These are phyloP conservation scores for Scalesia atractyloides DNA, from an alignment of 129 eudicot genomes.

Conservation along the genomic window DNA sequence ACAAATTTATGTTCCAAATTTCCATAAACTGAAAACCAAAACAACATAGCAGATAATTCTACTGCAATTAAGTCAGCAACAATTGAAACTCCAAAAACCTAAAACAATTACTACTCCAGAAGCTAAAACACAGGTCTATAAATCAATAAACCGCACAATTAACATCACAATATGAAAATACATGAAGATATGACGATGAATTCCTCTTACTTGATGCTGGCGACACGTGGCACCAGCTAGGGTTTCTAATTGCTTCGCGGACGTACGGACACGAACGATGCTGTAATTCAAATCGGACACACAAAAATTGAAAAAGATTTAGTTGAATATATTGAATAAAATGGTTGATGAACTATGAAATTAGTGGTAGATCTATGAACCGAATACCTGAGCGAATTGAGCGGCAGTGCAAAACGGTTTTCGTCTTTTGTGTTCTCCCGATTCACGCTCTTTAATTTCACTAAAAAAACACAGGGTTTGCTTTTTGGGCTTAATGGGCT, in stretches of 20 bases:
- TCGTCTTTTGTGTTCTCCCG: not conserved
- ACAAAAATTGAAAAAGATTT: not conserved
- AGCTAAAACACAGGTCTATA: not conserved
- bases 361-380: not conserved
- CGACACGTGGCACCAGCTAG: constrained; percentile 7
- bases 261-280: constrained; percentile 1
- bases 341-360: not conserved
- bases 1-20: not conserved
- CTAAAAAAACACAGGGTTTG: not conserved
- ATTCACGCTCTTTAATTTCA: not conserved
- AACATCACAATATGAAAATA: not conserved
- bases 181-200: not conserved
- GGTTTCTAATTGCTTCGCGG: constrained; percentile 14
- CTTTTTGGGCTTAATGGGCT: constrained; percentile 11
- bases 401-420: not conserved
- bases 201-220: not conserved
- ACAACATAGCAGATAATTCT: not conserved
- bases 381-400: constrained; percentile 2
- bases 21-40: not conserved
- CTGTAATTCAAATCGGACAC: constrained; percentile 7
- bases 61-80: not conserved
- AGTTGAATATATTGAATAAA: not conserved
- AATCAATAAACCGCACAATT: not conserved
- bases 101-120: not conserved
- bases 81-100: not conserved